Evolutionary conservation across 2,329 filamentous ascomycete species (phyloP), one percentile per base, ranked within the genome.

Genomic region (Pseudogymnoascus sp.): DNA sequence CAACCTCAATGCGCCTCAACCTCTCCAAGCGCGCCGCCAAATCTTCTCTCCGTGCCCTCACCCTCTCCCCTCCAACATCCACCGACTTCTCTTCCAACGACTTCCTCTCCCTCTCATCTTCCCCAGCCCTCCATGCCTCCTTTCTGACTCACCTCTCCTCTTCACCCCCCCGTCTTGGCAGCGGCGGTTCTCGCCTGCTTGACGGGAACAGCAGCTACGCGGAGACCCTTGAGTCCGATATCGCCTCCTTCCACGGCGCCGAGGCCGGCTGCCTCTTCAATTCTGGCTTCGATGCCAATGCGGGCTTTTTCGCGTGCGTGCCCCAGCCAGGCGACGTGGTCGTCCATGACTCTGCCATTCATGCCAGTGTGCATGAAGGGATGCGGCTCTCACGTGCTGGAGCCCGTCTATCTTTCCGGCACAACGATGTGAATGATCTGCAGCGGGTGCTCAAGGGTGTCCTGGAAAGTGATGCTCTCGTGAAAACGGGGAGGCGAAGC

Each of bases 1-100:
- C 14, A 15, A 15, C 14, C 2, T 50, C 43, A 2, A 50, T 50
- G 43, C 43, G 43, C 43, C 22, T 50, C 25, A 33, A 50, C 5
- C 57, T 58, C 22, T 58, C 57, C 57, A 60, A 60, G 18, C 35
- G 58, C 36, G 58, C 35, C 20, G 25, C 33, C 18, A 37, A 36
- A 20, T 70, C 68, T 2, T 58, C 65, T 4, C 72, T 80, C 6
- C 77, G 80, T n/a, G 71, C 69, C 5, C 69, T 82, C 15, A 80
- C 74, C 0, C 71, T 88, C 3, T 82, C 87, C 2, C 87, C 87
- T 0, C 80, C 87, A 1, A 84, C 80, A 18, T 87, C 83, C 20
- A 82, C 86, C 57, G 90, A 95, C 74, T 89, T 95, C 69, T 86
- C 87, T 20, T 92, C 90, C 69, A 87, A 91, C 71, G 83, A 83